These are phyloP conservation scores for Colletotrichum cereale DNA, from an alignment of 2,329 filamentous ascomycete species.

Conservation along the genomic window DNA sequence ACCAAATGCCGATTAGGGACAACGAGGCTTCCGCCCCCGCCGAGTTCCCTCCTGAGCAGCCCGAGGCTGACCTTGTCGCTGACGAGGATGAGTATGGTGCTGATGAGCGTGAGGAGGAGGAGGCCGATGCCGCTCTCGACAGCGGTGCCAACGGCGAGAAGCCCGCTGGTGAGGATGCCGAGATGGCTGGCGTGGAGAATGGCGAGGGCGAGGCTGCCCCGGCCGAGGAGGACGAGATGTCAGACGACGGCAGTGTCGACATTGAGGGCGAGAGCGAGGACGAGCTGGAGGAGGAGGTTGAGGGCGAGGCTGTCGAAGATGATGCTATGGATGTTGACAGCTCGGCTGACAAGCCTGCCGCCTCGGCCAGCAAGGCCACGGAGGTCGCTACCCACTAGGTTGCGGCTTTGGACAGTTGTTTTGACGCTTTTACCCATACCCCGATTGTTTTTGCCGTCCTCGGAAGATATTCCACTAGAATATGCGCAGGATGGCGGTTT, in stretches of 20 bases:
- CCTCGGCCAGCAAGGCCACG: slow-evolving; percentile 50
- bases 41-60: slow-evolving; percentile 97
- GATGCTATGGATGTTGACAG: slow-evolving; percentile 66
- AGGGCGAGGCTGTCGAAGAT: slow-evolving; percentile 52
- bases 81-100: slow-evolving; percentile 93
- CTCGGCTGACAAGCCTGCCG: slow-evolving; percentile 50
- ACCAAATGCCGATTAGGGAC: slow-evolving; percentile 72
- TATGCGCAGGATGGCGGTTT: slow-evolving; percentile 38
- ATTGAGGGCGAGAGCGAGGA: slow-evolving; percentile 83
- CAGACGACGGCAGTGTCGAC: slow-evolving; percentile 83
- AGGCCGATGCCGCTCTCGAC: slow-evolving; percentile 65
- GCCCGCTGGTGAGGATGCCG: slow-evolving; percentile 72
- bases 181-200: slow-evolving; percentile 80
- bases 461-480: slow-evolving; percentile 24
- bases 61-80: slow-evolving; percentile 87
- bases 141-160: slow-evolving; percentile 57
- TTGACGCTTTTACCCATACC: slow-evolving; percentile 40
- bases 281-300: slow-evolving; percentile 74
- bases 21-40: slow-evolving; percentile 96
- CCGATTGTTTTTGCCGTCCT: slow-evolving; percentile 33
- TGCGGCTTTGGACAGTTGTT: slow-evolving; percentile 7
- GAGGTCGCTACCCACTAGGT: slow-evolving; percentile 41
- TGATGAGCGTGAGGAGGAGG: slow-evolving; percentile 84
- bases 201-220: slow-evolving; percentile 57
- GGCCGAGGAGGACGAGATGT: slow-evolving; percentile 75